Evolutionary conservation across 306 rosid genomes (phyloP), one percentile per base, ranked within the genome.

Genomic region (Lathyrus sativus): DNA sequence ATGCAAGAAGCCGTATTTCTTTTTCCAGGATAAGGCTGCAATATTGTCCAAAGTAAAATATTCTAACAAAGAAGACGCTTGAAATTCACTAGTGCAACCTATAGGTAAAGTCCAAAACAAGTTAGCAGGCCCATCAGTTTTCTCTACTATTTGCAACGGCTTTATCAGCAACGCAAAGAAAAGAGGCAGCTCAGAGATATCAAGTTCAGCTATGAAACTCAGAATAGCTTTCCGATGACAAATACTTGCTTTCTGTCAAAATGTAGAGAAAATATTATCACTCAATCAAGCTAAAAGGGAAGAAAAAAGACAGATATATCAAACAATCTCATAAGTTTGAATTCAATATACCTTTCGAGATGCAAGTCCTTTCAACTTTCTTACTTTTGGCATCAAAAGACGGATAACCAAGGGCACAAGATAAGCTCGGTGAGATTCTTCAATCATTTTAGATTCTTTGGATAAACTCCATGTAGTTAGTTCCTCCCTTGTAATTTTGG

Each of bases 391-490:
- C 87, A 90, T 86, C 85, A 93, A 78, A 70, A 93, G 79, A 50
- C 83, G 95, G 68, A 87, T 90, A 77, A 85, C 90, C 46, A 90
- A 6, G 33, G 97, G 97, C 72, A 93, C 83, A 59, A 93, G 80
- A 71, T 74, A 46, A 75, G 78, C 68, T 70, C 98, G 81, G 82
- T 93, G 96, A 37, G 80, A 67, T 60, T 85, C 91, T 76, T 86
- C 84, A 75, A 90, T 81, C 33, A 57, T 77, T 75, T 71, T 74
- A 54, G 90, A 82, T 80, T 90, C 96, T 76, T 79, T 83, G 22
- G 90, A 88, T 67, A 93, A 76, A 83, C 90, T 88, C 98, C 98
- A 93, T 41, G 86, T 88, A 24, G 95, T 86, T 74, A 90, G 79
- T 61, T 93, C 96, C 80, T 93, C 98, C 78, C 98, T 85, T 44